Base-by-base conservation (phyloP, 345 rosid genomes). In the Aethionema arabicum region DNA sequence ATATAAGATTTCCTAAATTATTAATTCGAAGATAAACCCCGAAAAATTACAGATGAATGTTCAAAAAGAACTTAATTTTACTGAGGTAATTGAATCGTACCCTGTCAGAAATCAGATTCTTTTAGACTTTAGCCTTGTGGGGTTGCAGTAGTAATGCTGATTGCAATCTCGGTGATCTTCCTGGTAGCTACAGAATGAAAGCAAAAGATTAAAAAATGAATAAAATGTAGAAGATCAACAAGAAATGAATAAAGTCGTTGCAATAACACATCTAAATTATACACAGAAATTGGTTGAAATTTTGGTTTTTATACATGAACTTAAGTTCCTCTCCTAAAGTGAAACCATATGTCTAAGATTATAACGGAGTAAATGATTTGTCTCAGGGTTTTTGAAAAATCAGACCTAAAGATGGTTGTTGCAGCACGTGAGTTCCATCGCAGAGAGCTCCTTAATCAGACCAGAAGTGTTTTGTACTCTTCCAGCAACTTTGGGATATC, bases 401-500 rank as follows among this genome's bases (percentile, higher is more conserved):
- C 40, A 61, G 31, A 71, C 67, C 44, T 4, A 11, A 16, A 65
- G 38, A 27, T 44, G 16, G 5, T 52, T 51, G 7, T 27, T 40
- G 11, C 37, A 37, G 29, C 56, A 39, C 31, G 43, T 15, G 39
- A 59, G 62, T 35, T 62, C 35, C 31, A 49, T 27, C 53, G 53
- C 7, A 43, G 8, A 43, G 8, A 40, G 61, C 29, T 58, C 64
- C 62, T 83, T 60, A 76, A 52, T 71, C 74, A 8, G 63, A 57
- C 27, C 52, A 72, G 27, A 63, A 85, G 80, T 69, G 79, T 72
- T 69, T 70, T 84, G 77, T 87, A 90, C 70, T 87, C 97, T 46
- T 72, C 83, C 69, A 90, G 81, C 54, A 93, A 83, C 77, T 79
- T 83, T 6, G 99, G 76, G 29, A 90, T 77, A 57, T 87, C 96